Conservation (phyloP, 108 stramenopile species). For the Mayamaea pseudoterrestris region DNA sequence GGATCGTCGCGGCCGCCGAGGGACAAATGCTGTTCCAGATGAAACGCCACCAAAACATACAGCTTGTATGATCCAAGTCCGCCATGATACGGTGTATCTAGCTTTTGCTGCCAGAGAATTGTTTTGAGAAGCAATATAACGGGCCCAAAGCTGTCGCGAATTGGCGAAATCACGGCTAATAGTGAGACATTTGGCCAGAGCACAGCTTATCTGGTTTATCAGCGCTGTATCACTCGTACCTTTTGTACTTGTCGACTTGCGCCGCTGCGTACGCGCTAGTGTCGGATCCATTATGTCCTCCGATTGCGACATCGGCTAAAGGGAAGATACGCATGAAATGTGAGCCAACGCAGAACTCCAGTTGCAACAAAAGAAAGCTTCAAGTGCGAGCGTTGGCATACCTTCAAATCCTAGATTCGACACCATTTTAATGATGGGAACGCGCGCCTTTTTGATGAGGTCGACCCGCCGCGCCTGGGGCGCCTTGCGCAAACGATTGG, state of each 20-base stretch:
- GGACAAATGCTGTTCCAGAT: conserved; percentile 37
- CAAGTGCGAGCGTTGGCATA: too few species aligned
- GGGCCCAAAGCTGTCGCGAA: conserved; percentile 33
- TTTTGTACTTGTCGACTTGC: conserved; percentile 39
- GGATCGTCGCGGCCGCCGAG: conserved; percentile 32
- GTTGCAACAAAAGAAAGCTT: too few species aligned
- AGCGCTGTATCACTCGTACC: conserved; percentile 22
- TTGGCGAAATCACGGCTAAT: neutral
- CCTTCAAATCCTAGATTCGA: conserved; percentile 59
- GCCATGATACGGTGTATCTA: conserved; percentile 90
- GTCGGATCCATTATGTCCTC: conserved; percentile 70
- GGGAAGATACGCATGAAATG: too few species aligned
- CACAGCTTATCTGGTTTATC: neutral
- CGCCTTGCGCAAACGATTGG: conserved; percentile 23
- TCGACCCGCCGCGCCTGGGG: conserved; percentile 15
- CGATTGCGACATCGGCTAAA: conserved; percentile 71
- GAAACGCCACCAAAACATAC: conserved; percentile 74
- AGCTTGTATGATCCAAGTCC: conserved; percentile 85
- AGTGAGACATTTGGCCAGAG: neutral
- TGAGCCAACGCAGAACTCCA: too few species aligned
- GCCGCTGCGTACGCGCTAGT: conserved; percentile 48
- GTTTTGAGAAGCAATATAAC: conserved; percentile 64
- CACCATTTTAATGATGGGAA: conserved; percentile 68
- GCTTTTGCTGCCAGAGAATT: conserved; percentile 53
- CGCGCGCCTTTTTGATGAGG: conserved; percentile 16